Conservation (phyloP, 331 rosid genomes). For the Quercus lobata region DNA sequence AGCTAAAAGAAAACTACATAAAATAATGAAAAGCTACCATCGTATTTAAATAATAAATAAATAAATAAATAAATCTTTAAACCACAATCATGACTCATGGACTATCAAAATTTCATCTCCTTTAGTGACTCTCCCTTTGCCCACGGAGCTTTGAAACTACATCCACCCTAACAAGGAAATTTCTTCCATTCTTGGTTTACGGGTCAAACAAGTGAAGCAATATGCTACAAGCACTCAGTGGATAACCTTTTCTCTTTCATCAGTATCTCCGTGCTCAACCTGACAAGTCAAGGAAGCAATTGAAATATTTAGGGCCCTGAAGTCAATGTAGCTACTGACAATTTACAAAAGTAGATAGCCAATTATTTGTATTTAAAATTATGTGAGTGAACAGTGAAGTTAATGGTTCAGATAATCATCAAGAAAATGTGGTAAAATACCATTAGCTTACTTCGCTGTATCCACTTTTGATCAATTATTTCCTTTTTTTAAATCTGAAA, state of each 20-base stretch:
- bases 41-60: too few species aligned
- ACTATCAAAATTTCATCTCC: slow-evolving; percentile 7
- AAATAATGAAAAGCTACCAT: neutral
- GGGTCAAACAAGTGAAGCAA: neutral
- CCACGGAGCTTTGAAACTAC: neutral
- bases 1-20: neutral
- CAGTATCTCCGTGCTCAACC: slow-evolving; percentile 42
- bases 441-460: neutral
- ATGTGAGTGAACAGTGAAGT: neutral
- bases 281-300: neutral
- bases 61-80: neutral
- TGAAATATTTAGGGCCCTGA: neutral
- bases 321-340: neutral
- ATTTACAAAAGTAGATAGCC: neutral
- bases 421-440: neutral
- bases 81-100: neutral
- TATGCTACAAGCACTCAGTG: slow-evolving; percentile 5
- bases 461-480: neutral
- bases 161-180: neutral
- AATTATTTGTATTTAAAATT: neutral
- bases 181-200: neutral
- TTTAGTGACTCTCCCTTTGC: neutral
- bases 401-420: neutral
- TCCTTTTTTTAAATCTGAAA: neutral
- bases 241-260: slow-evolving; percentile 29